Base-by-base conservation (phyloP, 1,284 basidiomycete species). In the Pascua guehoae region DNA sequence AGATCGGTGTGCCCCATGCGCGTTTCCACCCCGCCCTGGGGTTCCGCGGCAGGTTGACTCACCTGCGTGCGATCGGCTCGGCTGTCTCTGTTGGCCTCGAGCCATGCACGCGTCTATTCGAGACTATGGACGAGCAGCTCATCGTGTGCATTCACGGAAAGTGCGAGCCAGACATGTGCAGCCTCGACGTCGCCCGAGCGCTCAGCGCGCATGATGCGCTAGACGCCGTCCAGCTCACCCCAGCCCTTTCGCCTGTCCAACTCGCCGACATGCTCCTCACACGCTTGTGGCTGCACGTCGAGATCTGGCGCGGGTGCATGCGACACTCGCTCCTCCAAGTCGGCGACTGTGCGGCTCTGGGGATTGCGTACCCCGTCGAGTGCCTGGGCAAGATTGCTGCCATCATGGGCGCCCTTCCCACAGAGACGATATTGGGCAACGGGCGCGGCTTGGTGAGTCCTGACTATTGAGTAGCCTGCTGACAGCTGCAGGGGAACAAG, bases 291-390 rank as follows among this genome's bases (percentile, higher is more conserved):
- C n/a, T 51, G 50, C 41, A 51, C 18, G 41, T 18, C 10, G 50
- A 45, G 36, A 16, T 51, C 16, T 51, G 50, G 50, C 41, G 50
- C 8, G 50, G 24, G 2, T 51, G 50, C 32, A 45, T 51, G 41
- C 43, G 32, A 8, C 50, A 51, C 17, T 51, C 50, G 42, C 37
- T 51, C 14, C 37, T 51, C 16, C 17, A 44, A 12, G 36, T 15
- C 17, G 36, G 18, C n/a, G 8, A 16, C 1, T 32, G 24, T 7
- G 24, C 24, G 8, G 41, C 43, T 7, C 43, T 51, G 41, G n/a
- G 41, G 1, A 18, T 51, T 3, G 41, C 12, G 50, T 51, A 51
- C n/a, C 50, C 50, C 5, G 41, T 51, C 14, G 50, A 51, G 15
- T 14, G 43, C 9, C 18, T 51, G 10, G 41, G 32, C 15, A 12